These are phyloP conservation scores for Aspergillus viridinutans DNA, from an alignment of 2,329 filamentous ascomycete genomes.

Conservation along the genomic window DNA sequence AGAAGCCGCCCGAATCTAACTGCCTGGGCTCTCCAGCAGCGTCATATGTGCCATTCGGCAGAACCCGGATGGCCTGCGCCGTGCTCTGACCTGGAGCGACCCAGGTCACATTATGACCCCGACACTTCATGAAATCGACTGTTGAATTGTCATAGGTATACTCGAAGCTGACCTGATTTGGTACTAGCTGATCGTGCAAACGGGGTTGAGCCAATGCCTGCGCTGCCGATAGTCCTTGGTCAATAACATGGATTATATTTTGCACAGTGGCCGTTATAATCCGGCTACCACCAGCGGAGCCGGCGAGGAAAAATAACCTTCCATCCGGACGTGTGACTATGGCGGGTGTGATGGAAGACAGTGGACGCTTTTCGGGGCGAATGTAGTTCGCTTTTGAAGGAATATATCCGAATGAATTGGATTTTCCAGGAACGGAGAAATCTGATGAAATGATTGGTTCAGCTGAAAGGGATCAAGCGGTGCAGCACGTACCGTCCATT, in stretches of 20 bases:
- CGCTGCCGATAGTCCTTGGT: conserved; percentile 56
- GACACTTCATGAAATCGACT: conserved; percentile 56
- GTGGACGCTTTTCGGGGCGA: conserved; percentile 71
- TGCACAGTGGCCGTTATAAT: conserved; percentile 80
- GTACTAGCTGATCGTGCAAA: conserved; percentile 78
- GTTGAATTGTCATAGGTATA: conserved; percentile 62
- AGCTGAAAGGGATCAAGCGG: neutral
- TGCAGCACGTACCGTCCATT: conserved; percentile 52
- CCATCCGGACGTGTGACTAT: conserved; percentile 67
- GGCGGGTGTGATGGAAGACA: conserved; percentile 76
- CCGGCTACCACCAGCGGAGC: conserved; percentile 73
- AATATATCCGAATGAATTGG: conserved; percentile 80
- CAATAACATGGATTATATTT: conserved; percentile 67
- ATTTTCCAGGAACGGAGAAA: conserved; percentile 75
- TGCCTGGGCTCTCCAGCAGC: conserved; percentile 74
- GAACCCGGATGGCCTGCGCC: conserved; percentile 64
- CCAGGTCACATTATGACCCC: conserved; percentile 70
- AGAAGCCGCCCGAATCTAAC: conserved; percentile 63
- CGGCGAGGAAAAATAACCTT: conserved; percentile 63
- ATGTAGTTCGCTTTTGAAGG: conserved; percentile 79
- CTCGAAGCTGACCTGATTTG: conserved; percentile 66
- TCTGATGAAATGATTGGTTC: conserved; percentile 62
- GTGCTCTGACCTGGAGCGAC: conserved; percentile 60
- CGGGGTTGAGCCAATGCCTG: conserved; percentile 64
- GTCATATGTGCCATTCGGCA: conserved; percentile 67